These are phyloP conservation scores for Phlebopus sp. DNA, from an alignment of 1,284 basidiomycete species.

Conservation along the genomic window DNA sequence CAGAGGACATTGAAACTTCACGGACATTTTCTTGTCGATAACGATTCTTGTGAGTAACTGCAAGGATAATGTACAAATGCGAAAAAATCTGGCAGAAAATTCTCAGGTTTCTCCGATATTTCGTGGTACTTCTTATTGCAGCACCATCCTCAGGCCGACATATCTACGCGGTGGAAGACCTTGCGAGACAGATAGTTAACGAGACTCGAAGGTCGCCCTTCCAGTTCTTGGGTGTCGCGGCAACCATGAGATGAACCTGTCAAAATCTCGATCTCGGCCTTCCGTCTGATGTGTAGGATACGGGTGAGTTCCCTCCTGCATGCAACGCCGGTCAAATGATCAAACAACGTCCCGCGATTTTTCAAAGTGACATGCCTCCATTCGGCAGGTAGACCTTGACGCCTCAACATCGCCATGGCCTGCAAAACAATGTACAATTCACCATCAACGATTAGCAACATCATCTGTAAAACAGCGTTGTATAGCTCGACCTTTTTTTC, in stretches of 20 bases:
- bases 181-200: conserved; percentile 28
- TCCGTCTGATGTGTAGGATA: conserved; percentile 76
- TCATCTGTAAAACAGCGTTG: conserved; percentile 1
- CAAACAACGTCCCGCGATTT: background rate
- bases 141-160: conserved; percentile 12
- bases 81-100: too few species aligned
- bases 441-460: too few species aligned
- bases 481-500: conserved; percentile 58
- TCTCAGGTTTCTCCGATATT: too few species aligned
- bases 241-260: conserved; percentile 17
- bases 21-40: background rate
- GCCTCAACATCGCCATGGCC: conserved; percentile 68
- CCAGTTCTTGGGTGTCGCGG: conserved; percentile 5
- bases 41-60: background rate
- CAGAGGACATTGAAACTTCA: background rate
- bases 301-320: conserved; percentile 71
- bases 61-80: too few species aligned
- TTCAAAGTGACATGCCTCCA: conserved; percentile 62
- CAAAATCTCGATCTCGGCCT: conserved; percentile 88
- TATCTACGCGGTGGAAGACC: conserved; percentile 27
- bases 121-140: background rate
- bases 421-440: conserved; percentile 25
- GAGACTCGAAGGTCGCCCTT: conserved; percentile 13
- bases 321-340: background rate
- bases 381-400: conserved; percentile 48